These are phyloP conservation scores for Trichoderma citrinoviride DNA, from an alignment of 2,329 filamentous ascomycete genomes.

Conservation along the genomic window DNA sequence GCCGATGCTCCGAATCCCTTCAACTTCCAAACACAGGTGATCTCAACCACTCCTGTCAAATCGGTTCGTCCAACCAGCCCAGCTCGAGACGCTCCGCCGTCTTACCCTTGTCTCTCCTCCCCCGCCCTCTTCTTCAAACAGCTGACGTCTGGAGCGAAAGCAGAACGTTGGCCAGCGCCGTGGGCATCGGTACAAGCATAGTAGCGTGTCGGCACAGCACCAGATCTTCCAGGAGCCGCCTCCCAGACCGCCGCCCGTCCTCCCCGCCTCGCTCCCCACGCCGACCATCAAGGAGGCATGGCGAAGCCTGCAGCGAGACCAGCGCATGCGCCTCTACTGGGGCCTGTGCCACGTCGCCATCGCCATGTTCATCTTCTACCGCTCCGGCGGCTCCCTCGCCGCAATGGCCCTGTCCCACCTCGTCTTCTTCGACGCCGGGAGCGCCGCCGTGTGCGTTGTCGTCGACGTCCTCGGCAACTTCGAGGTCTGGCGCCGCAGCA, in stretches of 20 bases:
- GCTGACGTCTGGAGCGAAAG: slow-evolving; percentile 16
- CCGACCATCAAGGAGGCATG: slow-evolving; percentile 87
- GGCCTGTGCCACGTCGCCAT: slow-evolving; percentile 83
- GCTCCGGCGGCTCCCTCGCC: slow-evolving; percentile 79
- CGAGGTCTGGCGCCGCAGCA: slow-evolving; percentile 93
- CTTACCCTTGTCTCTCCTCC: no score
- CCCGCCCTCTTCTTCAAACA: background rate
- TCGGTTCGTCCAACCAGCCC: slow-evolving; percentile 54
- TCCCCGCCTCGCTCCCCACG: slow-evolving; percentile 88
- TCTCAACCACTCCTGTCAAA: slow-evolving; percentile 73
- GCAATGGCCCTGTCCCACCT: slow-evolving; percentile 91
- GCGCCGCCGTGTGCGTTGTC: slow-evolving; percentile 83
- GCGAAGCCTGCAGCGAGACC: slow-evolving; percentile 83
- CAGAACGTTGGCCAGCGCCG: slow-evolving; percentile 87
- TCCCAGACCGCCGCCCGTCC: slow-evolving; percentile 76
- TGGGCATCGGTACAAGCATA: slow-evolving; percentile 97
- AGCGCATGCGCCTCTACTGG: slow-evolving; percentile 81
- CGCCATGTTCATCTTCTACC: slow-evolving; percentile 81
- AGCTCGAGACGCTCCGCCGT: background rate
- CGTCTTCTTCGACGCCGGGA: slow-evolving; percentile 92
- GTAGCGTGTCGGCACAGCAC: slow-evolving; percentile 81
- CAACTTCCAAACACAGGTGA: slow-evolving; percentile 86
- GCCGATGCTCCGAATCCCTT: slow-evolving; percentile 64
- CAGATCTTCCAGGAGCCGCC: slow-evolving; percentile 96
- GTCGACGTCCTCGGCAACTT: slow-evolving; percentile 96